Conservation (phyloP, 2,329 filamentous ascomycete species). For the Chrysosporium queenslandicum region DNA sequence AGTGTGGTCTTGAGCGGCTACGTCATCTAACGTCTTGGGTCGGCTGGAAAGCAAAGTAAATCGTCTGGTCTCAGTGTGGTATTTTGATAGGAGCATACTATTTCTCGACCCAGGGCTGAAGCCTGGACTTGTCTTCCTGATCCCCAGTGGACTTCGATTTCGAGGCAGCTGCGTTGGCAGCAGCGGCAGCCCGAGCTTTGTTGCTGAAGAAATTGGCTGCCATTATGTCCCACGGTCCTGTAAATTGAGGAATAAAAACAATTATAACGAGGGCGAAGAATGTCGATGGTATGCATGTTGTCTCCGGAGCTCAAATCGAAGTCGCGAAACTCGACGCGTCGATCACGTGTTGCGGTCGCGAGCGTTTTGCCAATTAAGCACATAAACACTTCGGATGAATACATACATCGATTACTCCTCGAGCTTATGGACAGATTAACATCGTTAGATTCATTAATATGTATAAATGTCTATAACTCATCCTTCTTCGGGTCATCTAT, state of each 20-base stretch:
- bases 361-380: neutral
- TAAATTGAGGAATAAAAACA: neutral
- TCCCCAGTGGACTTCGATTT: constrained; percentile 56
- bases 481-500: constrained; percentile 22
- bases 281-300: neutral
- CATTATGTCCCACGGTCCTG: constrained; percentile 20
- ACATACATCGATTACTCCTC: no score
- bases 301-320: neutral
- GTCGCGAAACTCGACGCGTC: constrained; percentile 11
- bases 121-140: constrained; percentile 52
- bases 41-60: constrained; percentile 49
- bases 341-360: constrained; percentile 3
- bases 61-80: constrained; percentile 5
- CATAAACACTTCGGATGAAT: neutral
- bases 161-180: constrained; percentile 49
- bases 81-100: constrained; percentile 51
- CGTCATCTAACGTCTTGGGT: constrained; percentile 85
- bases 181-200: constrained; percentile 65
- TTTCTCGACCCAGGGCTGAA: constrained; percentile 98
- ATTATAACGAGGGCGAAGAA: neutral
- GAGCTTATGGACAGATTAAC: neutral
- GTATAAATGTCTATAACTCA: constrained; percentile 10
- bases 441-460: neutral
- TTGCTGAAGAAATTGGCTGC: constrained; percentile 92
- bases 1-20: constrained; percentile 95